phyloP scores from a whole-genome alignment of 306 rosid species.

The Cicer bijugum region DNA sequence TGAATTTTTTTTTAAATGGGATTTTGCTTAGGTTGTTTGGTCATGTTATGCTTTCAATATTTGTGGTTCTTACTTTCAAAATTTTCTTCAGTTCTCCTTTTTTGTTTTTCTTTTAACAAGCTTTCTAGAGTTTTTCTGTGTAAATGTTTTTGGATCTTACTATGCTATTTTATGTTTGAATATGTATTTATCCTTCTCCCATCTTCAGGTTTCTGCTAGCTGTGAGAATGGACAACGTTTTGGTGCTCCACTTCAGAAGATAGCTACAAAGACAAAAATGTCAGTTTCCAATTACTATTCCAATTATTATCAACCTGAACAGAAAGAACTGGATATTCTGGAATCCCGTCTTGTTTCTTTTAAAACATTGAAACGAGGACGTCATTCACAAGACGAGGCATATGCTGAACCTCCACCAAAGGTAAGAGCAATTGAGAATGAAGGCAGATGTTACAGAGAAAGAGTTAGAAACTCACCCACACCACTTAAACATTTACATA shows the following conservation, averaged over 20 bases:
- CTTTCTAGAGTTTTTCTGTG: conserved; percentile 37
- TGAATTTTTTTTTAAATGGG: conserved; percentile 10
- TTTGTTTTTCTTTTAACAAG: neutral
- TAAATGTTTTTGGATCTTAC: conserved; percentile 26
- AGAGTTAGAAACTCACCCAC: conserved; percentile 52
- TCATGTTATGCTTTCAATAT: conserved; percentile 38
- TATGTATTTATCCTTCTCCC: conserved; percentile 43
- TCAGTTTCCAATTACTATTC: conserved; percentile 42
- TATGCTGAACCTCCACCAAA: conserved; percentile 62
- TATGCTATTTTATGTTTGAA: conserved; percentile 35
- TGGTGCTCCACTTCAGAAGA: conserved; percentile 54
- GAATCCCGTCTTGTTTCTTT: conserved; percentile 52
- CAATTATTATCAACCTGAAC: conserved; percentile 43
- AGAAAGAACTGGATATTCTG: conserved; percentile 42
- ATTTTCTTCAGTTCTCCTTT: conserved; percentile 11
- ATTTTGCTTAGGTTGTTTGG: conserved; percentile 13
- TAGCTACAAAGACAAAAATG: conserved; percentile 48
- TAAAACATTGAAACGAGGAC: conserved; percentile 64
- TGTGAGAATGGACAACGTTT: conserved; percentile 53
- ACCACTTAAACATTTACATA: conserved; percentile 53
- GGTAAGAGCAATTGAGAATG: conserved; percentile 62
- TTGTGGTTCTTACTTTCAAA: conserved; percentile 17
- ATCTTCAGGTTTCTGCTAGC: conserved; percentile 62
- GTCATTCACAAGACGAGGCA: conserved; percentile 57
- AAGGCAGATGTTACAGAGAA: conserved; percentile 53